A percentile compares a stretch with the other conserved stretches of the same genome.
Conservation (phyloP, 176 grass and related monocot genomes). For the Bonia amplexicaulis region DNA sequence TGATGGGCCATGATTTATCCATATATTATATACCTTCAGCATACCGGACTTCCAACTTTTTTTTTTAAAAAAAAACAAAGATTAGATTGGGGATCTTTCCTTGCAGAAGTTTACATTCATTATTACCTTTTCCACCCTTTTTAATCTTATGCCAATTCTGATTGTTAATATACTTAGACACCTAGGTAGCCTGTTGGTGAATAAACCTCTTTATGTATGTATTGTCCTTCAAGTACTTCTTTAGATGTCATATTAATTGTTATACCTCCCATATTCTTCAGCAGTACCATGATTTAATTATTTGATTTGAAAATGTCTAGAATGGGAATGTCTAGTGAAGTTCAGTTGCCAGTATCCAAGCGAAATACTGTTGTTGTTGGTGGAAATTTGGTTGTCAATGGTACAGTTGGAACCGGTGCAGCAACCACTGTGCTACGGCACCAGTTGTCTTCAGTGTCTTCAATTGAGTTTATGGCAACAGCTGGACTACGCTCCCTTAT, state of each 20-base stretch:
- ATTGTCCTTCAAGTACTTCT: constrained; percentile 18
- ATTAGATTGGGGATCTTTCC: not conserved
- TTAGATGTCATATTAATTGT: constrained; percentile 6
- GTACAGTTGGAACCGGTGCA: constrained; percentile 62
- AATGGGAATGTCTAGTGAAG: constrained; percentile 86
- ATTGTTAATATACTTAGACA: not conserved
- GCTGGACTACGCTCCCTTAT: constrained; percentile 82
- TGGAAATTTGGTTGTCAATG: constrained; percentile 77
- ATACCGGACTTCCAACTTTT: not conserved
- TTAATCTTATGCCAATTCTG: not conserved
- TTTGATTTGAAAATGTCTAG: constrained; percentile 50
- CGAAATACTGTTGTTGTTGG: constrained; percentile 53
- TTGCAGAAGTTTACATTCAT: not conserved
- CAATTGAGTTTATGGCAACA: constrained; percentile 81
- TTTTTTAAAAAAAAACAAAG: not conserved
- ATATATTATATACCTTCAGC: constrained; percentile 17
- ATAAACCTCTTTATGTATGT: not conserved
- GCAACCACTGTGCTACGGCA: constrained; percentile 67
- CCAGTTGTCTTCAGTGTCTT: constrained; percentile 60
- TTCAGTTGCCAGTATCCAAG: constrained; percentile 88
- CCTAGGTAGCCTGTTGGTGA: not conserved
- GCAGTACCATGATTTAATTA: constrained; percentile 21
- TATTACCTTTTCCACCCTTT: not conserved
- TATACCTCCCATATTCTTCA: constrained; percentile 20
- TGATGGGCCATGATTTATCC: constrained; percentile 6